Percentiles rank a stretch among this genome's conserved stretches.
These are phyloP conservation scores for Blastomyces emzantsi DNA, from an alignment of 2,329 filamentous ascomycete species.

Conservation along the genomic window DNA sequence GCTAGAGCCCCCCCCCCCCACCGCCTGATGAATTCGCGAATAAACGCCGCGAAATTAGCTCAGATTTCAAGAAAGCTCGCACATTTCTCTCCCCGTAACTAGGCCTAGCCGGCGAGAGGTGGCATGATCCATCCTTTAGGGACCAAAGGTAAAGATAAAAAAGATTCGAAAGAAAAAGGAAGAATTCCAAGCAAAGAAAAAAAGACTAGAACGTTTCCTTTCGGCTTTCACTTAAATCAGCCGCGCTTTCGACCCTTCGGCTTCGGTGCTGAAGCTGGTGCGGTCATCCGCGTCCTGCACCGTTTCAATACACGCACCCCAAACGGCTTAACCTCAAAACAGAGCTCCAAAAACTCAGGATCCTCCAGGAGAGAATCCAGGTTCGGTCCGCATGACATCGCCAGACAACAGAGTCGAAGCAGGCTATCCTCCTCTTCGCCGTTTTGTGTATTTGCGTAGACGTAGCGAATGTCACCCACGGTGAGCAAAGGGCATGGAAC, in stretches of 20 bases:
- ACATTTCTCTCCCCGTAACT: no score
- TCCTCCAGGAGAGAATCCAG: constrained; percentile 2
- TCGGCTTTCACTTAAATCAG: background rate
- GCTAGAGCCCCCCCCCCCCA: background rate
- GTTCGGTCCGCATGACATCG: constrained; percentile 1
- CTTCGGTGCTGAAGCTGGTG: background rate
- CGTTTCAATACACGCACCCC: background rate
- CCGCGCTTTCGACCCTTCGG: background rate
- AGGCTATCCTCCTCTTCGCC: background rate
- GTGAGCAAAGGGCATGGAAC: background rate
- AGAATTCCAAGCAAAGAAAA: background rate
- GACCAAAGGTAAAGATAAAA: background rate
- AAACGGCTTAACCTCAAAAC: constrained; percentile 4
- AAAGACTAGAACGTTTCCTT: background rate
- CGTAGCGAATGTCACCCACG: background rate
- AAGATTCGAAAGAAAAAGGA: background rate
- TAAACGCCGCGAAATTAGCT: background rate
- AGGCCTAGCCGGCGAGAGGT: background rate
- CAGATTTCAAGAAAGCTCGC: background rate
- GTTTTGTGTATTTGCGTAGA: background rate
- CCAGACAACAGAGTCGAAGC: background rate
- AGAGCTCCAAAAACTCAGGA: constrained; percentile 2
- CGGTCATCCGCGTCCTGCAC: background rate
- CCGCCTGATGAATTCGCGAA: background rate
- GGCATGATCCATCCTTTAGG: background rate